Evolutionary conservation across 1,284 basidiomycete genomes (phyloP).

Genomic region (Melampsora americana): DNA sequence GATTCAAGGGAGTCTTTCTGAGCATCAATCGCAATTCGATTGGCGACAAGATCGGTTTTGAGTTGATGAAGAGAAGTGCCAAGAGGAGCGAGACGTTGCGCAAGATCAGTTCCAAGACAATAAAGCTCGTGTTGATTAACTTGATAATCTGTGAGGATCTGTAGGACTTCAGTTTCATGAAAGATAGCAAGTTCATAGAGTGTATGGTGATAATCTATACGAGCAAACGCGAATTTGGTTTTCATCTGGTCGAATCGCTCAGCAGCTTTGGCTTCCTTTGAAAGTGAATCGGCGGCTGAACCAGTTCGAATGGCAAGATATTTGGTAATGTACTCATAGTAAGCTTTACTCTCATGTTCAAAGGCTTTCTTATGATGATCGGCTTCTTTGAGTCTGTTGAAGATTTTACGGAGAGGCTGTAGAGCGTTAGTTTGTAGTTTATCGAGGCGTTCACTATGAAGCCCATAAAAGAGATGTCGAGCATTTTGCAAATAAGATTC

Average conservation of each 20-base stretch:
- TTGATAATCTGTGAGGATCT: slow-evolving; percentile 31
- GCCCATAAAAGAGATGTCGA: background rate
- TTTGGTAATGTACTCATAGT: slow-evolving; percentile 45
- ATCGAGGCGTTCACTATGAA: slow-evolving; percentile 18
- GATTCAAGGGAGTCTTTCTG: slow-evolving; percentile 5
- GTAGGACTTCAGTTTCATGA: slow-evolving; percentile 26
- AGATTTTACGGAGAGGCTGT: slow-evolving; percentile 46
- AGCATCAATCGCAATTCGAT: slow-evolving; percentile 22
- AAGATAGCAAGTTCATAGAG: slow-evolving; percentile 30
- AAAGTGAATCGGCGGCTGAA: background rate
- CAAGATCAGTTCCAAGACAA: slow-evolving; percentile 3
- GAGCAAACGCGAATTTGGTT: slow-evolving; percentile 13
- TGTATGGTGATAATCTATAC: slow-evolving; percentile 38
- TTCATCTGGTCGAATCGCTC: slow-evolving; percentile 20
- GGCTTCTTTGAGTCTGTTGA: slow-evolving; percentile 47
- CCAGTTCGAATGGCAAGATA: slow-evolving; percentile 27
- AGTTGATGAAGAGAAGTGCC: background rate
- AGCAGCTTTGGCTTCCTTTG: background rate
- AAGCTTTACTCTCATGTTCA: slow-evolving; percentile 49
- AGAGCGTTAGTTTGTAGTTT: slow-evolving; percentile 8
- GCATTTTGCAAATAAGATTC: slow-evolving; percentile 19
- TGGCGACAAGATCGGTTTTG: background rate
- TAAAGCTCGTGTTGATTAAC: background rate
- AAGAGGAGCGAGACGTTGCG: background rate
- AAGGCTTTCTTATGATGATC: slow-evolving; percentile 48